phyloP scores from a whole-genome alignment of 2,329 filamentous ascomycete species.

The Ascochyta fabae region DNA sequence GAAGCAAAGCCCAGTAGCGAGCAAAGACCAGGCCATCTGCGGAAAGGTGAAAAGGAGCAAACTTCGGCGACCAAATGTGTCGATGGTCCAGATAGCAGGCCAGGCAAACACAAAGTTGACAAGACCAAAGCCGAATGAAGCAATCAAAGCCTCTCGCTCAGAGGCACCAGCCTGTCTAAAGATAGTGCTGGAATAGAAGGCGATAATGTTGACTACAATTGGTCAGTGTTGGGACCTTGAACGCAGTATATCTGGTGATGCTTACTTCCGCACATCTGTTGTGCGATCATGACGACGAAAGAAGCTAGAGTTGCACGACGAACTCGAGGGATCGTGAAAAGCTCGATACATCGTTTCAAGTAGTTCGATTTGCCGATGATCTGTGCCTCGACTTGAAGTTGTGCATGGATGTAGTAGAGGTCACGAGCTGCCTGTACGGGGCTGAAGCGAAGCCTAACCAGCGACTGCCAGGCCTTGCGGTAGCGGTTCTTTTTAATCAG shows the following conservation, averaged over 20 bases:
- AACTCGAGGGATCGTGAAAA: conserved; percentile 71
- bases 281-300: conserved; percentile 66
- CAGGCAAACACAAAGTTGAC: conserved; percentile 46
- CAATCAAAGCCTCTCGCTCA: conserved; percentile 23
- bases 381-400: conserved; percentile 36
- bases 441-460: conserved; percentile 49
- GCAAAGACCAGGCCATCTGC: conserved; percentile 74
- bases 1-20: conserved; percentile 61
- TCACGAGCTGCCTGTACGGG: conserved; percentile 52
- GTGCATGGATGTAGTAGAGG: conserved; percentile 50
- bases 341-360: conserved; percentile 54
- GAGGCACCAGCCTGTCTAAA: conserved; percentile 62
- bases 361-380: conserved; percentile 38
- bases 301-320: conserved; percentile 75
- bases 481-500: conserved; percentile 51
- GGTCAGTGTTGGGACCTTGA: background rate
- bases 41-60: conserved; percentile 59
- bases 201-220: conserved; percentile 58
- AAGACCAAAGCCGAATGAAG: conserved; percentile 26
- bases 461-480: conserved; percentile 48
- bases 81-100: conserved; percentile 76
- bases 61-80: conserved; percentile 76
- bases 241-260: background rate
- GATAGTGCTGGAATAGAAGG: conserved; percentile 71
- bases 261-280: conserved; percentile 44